Conservation (phyloP, 495 filamentous ascomycete species). For the Aspergillus sclerotiicarbonarius region DNA sequence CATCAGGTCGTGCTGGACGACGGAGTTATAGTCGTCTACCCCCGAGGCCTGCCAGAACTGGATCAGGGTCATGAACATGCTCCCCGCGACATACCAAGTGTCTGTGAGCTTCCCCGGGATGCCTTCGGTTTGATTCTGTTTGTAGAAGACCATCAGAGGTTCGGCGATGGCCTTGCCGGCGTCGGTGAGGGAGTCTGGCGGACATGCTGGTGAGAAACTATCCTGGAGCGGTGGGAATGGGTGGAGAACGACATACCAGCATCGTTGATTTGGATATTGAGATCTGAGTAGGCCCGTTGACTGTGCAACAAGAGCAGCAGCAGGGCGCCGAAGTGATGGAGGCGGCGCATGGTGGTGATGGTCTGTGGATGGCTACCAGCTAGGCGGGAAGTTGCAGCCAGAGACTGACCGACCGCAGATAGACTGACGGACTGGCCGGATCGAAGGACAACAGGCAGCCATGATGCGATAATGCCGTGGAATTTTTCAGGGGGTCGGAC, state of each 20-base stretch:
- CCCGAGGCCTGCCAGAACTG: conserved; percentile 53
- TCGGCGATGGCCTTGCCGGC: conserved; percentile 22
- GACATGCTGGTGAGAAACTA: neutral
- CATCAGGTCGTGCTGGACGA: conserved; percentile 43
- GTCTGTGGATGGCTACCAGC: neutral
- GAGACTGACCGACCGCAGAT: neutral
- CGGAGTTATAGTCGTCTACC: conserved; percentile 43
- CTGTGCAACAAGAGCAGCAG: neutral
- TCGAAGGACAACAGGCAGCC: neutral
- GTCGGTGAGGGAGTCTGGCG: conserved; percentile 20
- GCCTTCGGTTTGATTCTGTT: conserved; percentile 37
- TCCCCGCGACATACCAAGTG: conserved; percentile 50
- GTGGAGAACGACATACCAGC: neutral
- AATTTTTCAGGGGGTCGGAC: neutral
- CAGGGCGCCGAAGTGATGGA: neutral
- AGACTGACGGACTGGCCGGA: neutral
- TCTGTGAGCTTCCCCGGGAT: conserved; percentile 39
- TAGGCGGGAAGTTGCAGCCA: neutral
- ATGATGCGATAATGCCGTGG: neutral
- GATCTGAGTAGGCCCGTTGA: neutral
- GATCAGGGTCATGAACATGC: conserved; percentile 46
- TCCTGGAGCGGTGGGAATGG: neutral
- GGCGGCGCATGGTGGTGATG: conserved; percentile 1
- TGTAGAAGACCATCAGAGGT: conserved; percentile 50
- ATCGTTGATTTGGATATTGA: conserved; percentile 5